Conservation (phyloP, 2,329 filamentous ascomycete genomes). For the Sporothrix dimorphospora region DNA sequence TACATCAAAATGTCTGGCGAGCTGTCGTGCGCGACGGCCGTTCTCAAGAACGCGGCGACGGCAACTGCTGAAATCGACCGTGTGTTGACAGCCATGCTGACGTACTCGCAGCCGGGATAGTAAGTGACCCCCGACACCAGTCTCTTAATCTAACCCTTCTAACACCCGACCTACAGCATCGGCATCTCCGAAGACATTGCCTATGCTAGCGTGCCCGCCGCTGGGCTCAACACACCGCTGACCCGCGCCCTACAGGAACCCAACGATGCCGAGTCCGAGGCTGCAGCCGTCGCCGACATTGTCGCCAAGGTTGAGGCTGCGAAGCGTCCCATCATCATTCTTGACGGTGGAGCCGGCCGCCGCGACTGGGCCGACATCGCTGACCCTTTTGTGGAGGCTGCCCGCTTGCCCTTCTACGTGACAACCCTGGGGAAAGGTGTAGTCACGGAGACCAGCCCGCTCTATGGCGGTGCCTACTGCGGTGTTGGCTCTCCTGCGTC, state of each 20-base stretch:
- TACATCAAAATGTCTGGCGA: conserved; percentile 14
- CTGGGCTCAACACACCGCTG: not conserved
- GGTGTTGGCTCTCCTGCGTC: not conserved
- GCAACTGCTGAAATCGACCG: not conserved
- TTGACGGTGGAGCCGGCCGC: conserved; percentile 1
- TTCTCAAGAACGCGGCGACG: conserved; percentile 3
- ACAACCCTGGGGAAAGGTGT: not conserved
- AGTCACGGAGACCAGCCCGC: not conserved
- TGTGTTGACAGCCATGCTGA: not conserved
- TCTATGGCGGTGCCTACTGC: not conserved
- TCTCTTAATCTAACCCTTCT: not conserved
- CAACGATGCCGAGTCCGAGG: not conserved
- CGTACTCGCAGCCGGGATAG: conserved; percentile 10
- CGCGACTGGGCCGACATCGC: not conserved
- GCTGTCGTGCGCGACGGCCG: conserved; percentile 1
- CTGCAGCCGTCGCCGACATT: not conserved
- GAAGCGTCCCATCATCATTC: not conserved
- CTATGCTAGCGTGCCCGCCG: not conserved
- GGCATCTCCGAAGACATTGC: not conserved
- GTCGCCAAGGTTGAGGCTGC: not conserved
- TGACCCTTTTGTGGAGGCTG: not conserved
- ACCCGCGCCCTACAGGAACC: not conserved
- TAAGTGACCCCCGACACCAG: not conserved
- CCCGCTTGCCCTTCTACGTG: not conserved
- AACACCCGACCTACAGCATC: not conserved